A percentile compares a stretch with the other conserved stretches of the same genome.
Evolutionary conservation across 352 stramenopile species (phyloP).

Genomic region (Globisporangium takayamanum): DNA sequence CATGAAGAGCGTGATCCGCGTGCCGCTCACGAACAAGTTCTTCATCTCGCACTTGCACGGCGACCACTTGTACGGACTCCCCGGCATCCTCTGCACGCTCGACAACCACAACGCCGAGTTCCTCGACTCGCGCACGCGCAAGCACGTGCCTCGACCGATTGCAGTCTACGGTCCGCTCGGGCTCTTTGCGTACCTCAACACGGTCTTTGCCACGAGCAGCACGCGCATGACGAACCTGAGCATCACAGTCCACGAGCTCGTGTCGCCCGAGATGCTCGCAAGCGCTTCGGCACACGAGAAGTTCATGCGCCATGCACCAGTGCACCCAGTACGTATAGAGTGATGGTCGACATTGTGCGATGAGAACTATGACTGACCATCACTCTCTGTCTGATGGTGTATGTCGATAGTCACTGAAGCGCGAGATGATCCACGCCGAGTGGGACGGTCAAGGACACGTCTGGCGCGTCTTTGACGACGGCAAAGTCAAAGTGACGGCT

Average conservation of each 20-base stretch:
- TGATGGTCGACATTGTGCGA: background rate
- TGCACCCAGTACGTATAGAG: conserved; percentile 37
- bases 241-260: conserved; percentile 73
- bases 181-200: conserved; percentile 74
- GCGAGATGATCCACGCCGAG: conserved; percentile 47
- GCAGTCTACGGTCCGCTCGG: conserved; percentile 74
- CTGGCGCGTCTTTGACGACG: conserved; percentile 74
- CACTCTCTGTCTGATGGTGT: conserved; percentile 3
- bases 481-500: conserved; percentile 51
- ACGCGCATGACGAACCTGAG: conserved; percentile 63
- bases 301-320: conserved; percentile 48
- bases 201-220: conserved; percentile 53
- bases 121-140: conserved; percentile 48
- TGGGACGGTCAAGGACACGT: conserved; percentile 49
- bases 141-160: conserved; percentile 39
- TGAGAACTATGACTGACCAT: background rate
- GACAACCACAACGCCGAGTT: conserved; percentile 71
- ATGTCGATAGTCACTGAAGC: conserved; percentile 20
- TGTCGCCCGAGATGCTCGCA: conserved; percentile 39
- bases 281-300: conserved; percentile 49
- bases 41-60: conserved; percentile 85
- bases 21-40: conserved; percentile 76
- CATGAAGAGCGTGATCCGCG: conserved; percentile 69
- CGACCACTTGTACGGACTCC: conserved; percentile 81
- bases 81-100: conserved; percentile 76